These are phyloP conservation scores for Chaetomiaceae sp. DNA, from an alignment of 2,329 filamentous ascomycete genomes.

Conservation along the genomic window DNA sequence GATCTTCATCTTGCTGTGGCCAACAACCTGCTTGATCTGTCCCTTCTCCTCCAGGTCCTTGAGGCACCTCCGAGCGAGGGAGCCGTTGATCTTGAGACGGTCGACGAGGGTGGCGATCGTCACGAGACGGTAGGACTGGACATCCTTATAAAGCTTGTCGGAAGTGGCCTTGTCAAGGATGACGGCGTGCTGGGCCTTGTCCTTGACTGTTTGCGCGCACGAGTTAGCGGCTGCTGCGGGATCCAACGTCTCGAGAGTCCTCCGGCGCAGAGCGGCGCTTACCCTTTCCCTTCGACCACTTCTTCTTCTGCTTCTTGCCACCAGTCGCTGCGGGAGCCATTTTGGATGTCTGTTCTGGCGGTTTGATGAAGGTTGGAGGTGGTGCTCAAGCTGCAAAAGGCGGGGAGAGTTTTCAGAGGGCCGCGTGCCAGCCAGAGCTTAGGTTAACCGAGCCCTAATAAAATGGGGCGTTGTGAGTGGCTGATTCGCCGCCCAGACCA, in stretches of 20 bases:
- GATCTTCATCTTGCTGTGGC: constrained; percentile 96
- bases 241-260: constrained; percentile 8
- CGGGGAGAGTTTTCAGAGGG: constrained; percentile 28
- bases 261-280: constrained; percentile 42
- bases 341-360: constrained; percentile 35
- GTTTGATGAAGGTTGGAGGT: constrained; percentile 27
- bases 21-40: constrained; percentile 95
- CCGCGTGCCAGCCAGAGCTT: constrained; percentile 18
- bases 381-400: constrained; percentile 24
- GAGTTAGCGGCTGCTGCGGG: constrained; percentile 16
- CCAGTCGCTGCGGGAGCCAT: constrained; percentile 53
- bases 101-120: constrained; percentile 98
- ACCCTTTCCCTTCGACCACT: constrained; percentile 66
- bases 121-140: constrained; percentile 99
- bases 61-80: constrained; percentile 83
- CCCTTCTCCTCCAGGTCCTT: constrained; percentile 96
- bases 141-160: constrained; percentile 99
- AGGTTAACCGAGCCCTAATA: constrained; percentile 30
- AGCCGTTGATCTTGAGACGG: constrained; percentile 99
- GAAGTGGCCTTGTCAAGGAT: constrained; percentile 96
- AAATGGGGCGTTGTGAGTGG: constrained; percentile 25
- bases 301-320: constrained; percentile 79
- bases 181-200: constrained; percentile 99
- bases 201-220: constrained; percentile 66
- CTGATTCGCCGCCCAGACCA: constrained; percentile 19